Conservation (phyloP, 768 basidiomycete genomes). For the Leccinum obscurum region DNA sequence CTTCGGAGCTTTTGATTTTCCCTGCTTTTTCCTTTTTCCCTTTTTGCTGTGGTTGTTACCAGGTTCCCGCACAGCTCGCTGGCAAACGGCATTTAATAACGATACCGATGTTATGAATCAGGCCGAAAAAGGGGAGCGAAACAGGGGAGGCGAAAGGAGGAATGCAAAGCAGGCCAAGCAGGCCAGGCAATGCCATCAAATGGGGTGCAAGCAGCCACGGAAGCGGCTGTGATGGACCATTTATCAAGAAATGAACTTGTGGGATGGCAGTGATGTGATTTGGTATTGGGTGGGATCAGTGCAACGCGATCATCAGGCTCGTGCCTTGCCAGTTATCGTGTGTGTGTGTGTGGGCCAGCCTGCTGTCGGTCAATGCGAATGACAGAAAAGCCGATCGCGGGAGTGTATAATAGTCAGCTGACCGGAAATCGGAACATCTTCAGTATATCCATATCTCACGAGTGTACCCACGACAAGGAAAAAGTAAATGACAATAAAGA, state of each 20-base stretch:
- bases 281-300: background rate
- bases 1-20: slow-evolving; percentile 3
- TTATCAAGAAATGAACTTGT: background rate
- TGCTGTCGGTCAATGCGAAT: background rate
- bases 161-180: background rate
- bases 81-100: background rate
- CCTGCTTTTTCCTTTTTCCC: background rate
- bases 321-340: slow-evolving; percentile 5
- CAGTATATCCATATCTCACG: slow-evolving; percentile 4
- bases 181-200: background rate
- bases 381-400: slow-evolving; percentile 1
- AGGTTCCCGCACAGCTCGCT: background rate
- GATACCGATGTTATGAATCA: background rate
- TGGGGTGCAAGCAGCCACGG: background rate
- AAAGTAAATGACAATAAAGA: slow-evolving; percentile 3
- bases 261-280: background rate
- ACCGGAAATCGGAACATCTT: background rate
- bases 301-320: background rate
- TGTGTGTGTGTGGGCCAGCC: background rate
- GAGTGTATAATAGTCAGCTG: background rate
- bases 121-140: background rate
- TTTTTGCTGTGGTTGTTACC: background rate
- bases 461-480: background rate
- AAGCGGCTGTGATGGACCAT: background rate
- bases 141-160: background rate